phyloP scores from a whole-genome alignment of 495 filamentous ascomycete genomes.

The Aspergillus egyptiacus region DNA sequence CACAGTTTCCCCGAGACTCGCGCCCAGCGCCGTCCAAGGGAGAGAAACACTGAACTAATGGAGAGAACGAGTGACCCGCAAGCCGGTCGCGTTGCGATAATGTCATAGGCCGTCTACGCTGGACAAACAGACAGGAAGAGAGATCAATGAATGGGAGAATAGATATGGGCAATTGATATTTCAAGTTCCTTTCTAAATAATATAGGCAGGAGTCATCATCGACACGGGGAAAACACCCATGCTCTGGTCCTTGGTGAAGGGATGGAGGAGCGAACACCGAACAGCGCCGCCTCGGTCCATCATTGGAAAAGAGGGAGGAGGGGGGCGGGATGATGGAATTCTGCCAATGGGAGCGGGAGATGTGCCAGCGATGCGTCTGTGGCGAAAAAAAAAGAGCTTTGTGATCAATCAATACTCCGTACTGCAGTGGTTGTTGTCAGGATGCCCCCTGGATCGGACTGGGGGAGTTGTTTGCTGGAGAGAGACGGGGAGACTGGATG shows the following conservation, averaged over 20 bases:
- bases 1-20: too few species aligned
- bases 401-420: conserved; percentile 3
- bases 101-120: conserved; percentile 5
- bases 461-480: too few species aligned
- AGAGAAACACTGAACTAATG: neutral
- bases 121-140: too few species aligned
- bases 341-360: conserved; percentile 8
- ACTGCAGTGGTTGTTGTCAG: too few species aligned
- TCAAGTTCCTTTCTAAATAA: neutral
- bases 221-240: neutral
- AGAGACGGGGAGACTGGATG: neutral
- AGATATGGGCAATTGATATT: neutral
- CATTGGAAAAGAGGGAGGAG: too few species aligned
- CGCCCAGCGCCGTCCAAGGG: neutral
- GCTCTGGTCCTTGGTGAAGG: neutral
- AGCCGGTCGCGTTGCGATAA: neutral
- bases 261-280: neutral
- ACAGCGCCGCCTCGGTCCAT: conserved; percentile 7
- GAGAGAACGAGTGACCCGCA: neutral
- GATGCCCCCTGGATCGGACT: too few species aligned
- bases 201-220: neutral
- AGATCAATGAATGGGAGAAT: neutral
- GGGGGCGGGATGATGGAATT: neutral
- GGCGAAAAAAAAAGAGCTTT: neutral
- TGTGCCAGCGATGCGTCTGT: conserved; percentile 3